phyloP scores from a whole-genome alignment of 1,284 basidiomycete species.

The Leucoagaricus sp. region DNA sequence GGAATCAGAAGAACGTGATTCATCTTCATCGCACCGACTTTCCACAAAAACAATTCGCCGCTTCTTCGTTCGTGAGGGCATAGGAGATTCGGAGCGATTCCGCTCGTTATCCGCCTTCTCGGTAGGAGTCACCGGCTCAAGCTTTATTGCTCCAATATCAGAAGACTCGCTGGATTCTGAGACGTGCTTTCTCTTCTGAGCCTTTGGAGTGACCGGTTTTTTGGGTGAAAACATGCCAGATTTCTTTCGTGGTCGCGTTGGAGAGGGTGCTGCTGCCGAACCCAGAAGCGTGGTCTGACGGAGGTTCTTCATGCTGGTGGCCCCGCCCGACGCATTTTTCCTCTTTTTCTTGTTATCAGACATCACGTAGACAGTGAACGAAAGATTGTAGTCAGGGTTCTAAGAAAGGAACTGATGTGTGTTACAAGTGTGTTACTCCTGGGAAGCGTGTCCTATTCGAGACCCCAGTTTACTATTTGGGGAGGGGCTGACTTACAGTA shows the following conservation, averaged over 20 bases:
- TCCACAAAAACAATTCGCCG: conserved; percentile 25
- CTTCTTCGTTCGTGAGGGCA: conserved; percentile 6
- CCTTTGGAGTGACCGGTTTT: conserved; percentile 9
- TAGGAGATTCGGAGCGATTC: neutral
- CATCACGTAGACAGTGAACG: neutral
- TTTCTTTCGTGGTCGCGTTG: conserved; percentile 1
- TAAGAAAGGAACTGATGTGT: neutral
- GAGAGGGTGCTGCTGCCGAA: conserved; percentile 8
- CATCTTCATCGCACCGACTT: conserved; percentile 25
- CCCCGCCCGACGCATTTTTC: neutral
- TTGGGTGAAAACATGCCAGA: neutral
- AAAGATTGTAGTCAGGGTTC: neutral
- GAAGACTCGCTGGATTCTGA: conserved; percentile 28
- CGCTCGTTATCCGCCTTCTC: neutral
- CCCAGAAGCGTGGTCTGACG: conserved; percentile 20
- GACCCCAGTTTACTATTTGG: conserved; percentile 10
- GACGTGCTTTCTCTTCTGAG: conserved; percentile 8
- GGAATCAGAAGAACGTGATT: neutral
- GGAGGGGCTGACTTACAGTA: neutral
- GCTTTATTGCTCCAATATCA: conserved; percentile 51
- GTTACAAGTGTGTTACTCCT: no score
- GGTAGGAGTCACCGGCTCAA: conserved; percentile 33
- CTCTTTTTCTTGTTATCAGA: conserved; percentile 8
- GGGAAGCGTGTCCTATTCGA: no score
- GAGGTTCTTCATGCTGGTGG: neutral